A percentile compares a stretch with the other conserved stretches of the same genome.
Conservation (phyloP, 352 stramenopile species). For the Pythium volutum region DNA sequence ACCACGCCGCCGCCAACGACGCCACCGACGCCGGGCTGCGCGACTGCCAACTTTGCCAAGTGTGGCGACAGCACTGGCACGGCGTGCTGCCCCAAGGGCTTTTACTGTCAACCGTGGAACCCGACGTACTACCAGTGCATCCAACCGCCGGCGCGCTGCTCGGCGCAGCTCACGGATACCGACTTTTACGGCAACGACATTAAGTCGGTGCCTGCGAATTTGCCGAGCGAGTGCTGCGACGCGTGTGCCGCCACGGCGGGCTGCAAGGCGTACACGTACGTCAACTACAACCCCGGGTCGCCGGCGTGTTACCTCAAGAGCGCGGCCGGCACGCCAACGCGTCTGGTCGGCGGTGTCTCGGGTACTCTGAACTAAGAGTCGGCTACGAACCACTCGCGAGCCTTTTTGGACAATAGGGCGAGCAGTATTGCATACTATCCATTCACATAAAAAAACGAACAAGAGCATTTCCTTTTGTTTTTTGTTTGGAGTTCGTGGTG, state of each 20-base stretch:
- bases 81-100: conserved; percentile 35
- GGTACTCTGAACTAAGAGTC: conserved; percentile 21
- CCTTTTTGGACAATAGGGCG: too few species aligned
- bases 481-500: too few species aligned
- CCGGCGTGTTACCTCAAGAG: conserved; percentile 31
- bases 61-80: conserved; percentile 24
- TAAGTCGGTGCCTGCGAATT: conserved; percentile 33
- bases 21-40: conserved; percentile 11
- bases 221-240: conserved; percentile 39
- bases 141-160: conserved; percentile 29
- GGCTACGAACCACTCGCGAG: too few species aligned
- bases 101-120: conserved; percentile 53
- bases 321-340: conserved; percentile 5
- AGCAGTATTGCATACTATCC: too few species aligned
- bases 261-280: conserved; percentile 51
- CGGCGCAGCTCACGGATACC: conserved; percentile 37
- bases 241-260: conserved; percentile 28
- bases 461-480: too few species aligned
- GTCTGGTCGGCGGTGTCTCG: conserved; percentile 18
- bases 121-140: conserved; percentile 45
- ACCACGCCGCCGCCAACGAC: not conserved
- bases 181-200: conserved; percentile 46
- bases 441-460: too few species aligned
- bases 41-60: conserved; percentile 12
- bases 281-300: conserved; percentile 36